Evolutionary conservation across 805 yeast species (phyloP).

Genomic region (Kodamaea neixiangensis): DNA sequence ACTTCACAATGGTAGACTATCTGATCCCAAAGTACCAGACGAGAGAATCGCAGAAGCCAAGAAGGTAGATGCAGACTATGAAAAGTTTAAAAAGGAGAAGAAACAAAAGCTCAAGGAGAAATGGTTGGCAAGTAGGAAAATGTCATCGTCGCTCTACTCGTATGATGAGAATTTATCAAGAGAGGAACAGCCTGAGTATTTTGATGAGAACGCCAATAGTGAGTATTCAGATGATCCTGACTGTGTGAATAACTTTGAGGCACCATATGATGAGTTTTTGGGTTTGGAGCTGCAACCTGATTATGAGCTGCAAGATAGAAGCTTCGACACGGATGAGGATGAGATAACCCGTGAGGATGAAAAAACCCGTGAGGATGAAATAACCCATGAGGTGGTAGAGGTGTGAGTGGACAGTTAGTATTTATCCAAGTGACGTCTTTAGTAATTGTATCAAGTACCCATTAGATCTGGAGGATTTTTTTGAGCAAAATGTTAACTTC

Average conservation of each 20-base stretch:
- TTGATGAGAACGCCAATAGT: constrained; percentile 24
- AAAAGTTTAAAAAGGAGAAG: constrained; percentile 16
- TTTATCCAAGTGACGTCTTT: too few relatives aligned
- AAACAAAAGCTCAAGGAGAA: constrained; percentile 23
- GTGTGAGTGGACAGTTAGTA: background rate
- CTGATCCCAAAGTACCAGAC: constrained; percentile 17
- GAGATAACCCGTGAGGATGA: too few relatives aligned
- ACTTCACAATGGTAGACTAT: constrained; percentile 52
- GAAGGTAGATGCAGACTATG: constrained; percentile 14
- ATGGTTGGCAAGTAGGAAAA: constrained; percentile 14
- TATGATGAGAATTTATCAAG: constrained; percentile 2
- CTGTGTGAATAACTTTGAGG: constrained; percentile 33
- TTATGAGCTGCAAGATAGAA: constrained; percentile 11
- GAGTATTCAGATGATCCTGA: constrained; percentile 37
- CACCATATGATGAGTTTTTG: constrained; percentile 37
- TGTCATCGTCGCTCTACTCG: constrained; percentile 20
- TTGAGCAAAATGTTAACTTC: too few relatives aligned
- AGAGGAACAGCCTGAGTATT: constrained; percentile 42
- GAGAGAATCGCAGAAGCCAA: constrained; percentile 16
- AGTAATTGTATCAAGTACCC: too few relatives aligned
- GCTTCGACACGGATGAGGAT: constrained; percentile 6
- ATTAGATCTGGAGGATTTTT: too few relatives aligned
- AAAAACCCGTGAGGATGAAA: too few relatives aligned
- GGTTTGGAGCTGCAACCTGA: constrained; percentile 25
- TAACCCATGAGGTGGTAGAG: too few relatives aligned